These are phyloP conservation scores for Beauveria bassiana DNA, from an alignment of 2,329 filamentous ascomycete genomes.

Conservation along the genomic window DNA sequence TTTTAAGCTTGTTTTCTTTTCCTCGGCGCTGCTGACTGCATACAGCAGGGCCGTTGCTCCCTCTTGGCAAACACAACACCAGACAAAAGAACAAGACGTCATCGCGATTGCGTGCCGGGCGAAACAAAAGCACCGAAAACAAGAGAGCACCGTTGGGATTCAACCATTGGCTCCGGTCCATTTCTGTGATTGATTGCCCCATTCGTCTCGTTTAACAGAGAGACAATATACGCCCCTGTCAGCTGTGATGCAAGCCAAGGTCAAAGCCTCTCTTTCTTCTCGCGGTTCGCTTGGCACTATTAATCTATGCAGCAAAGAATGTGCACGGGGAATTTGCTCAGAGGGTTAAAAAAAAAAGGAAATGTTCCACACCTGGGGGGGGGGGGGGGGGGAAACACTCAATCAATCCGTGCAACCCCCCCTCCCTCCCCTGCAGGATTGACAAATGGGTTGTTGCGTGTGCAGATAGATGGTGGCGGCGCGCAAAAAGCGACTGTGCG, in stretches of 20 bases:
- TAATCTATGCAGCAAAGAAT: neutral
- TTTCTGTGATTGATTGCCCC: neutral
- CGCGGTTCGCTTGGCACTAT: neutral
- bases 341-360: no score
- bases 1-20: constrained; percentile 2
- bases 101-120: neutral
- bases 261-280: neutral
- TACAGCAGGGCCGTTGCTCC: neutral
- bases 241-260: neutral
- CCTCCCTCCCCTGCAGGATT: neutral
- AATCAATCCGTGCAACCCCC: neutral
- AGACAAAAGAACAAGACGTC: neutral
- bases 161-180: neutral
- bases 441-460: neutral
- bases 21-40: neutral
- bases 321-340: no score
- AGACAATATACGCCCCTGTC: neutral
- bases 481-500: neutral
- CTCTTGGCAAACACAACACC: neutral
- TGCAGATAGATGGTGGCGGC: constrained; percentile 7
- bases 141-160: neutral
- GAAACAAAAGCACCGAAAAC: neutral
- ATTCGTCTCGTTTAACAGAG: neutral
- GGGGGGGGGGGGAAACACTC: neutral
- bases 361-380: no score